These are phyloP conservation scores for Gynostemma pentaphyllum DNA, from an alignment of 306 rosid species.

Conservation along the genomic window DNA sequence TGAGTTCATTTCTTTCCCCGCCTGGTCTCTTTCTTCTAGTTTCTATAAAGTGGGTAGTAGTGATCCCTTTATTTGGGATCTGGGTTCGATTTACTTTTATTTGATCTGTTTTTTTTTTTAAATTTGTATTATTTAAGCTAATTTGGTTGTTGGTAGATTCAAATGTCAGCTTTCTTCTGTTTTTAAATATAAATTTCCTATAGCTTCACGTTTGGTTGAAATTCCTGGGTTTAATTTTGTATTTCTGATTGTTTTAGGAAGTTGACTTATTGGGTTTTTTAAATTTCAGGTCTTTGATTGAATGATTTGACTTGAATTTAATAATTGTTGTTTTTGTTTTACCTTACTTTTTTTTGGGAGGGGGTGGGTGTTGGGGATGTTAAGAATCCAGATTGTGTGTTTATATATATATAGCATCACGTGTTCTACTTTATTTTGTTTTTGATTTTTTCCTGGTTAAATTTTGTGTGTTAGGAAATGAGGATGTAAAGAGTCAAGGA, in stretches of 20 bases:
- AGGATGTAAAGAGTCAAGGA: slow-evolving; percentile 37
- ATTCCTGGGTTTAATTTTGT: background rate
- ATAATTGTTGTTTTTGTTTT: background rate
- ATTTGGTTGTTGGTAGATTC: background rate
- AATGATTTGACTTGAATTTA: background rate
- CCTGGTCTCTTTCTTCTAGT: background rate
- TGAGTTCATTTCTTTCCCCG: too few species aligned
- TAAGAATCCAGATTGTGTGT: too few species aligned
- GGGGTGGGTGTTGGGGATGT: too few species aligned
- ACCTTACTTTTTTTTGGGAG: too few species aligned
- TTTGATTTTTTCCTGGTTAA: background rate
- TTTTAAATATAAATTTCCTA: background rate
- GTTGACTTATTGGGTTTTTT: background rate
- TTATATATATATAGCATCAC: background rate
- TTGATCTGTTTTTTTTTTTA: background rate
- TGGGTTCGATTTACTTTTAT: background rate
- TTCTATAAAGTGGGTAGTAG: background rate
- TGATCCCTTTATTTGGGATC: background rate
- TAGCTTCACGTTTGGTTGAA: background rate
- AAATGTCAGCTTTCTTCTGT: background rate
- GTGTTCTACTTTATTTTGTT: slow-evolving; percentile 9
- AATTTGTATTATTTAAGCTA: background rate
- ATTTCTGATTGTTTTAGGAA: background rate
- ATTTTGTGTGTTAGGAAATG: slow-evolving; percentile 45
- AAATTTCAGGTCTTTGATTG: background rate